Conservation (phyloP, 148 eudicot species). For the Agrostemma githago region DNA sequence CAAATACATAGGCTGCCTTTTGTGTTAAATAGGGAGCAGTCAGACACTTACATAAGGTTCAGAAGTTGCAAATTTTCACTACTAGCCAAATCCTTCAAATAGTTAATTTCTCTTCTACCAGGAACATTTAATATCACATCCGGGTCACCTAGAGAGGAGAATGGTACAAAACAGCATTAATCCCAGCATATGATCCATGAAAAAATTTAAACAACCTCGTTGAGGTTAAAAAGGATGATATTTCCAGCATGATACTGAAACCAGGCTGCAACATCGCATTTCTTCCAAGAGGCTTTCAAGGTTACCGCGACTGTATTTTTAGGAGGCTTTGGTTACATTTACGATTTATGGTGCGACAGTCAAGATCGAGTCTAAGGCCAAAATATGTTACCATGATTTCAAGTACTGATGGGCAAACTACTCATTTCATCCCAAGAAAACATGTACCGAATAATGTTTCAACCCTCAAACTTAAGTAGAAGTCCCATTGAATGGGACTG, state of each 20-base stretch:
- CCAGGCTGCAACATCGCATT: not conserved
- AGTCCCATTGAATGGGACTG: not conserved
- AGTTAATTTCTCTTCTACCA: slow-evolving; percentile 65
- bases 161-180: slow-evolving; percentile 1
- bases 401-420: not conserved
- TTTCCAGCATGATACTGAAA: not conserved
- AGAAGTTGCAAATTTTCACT: slow-evolving; percentile 75
- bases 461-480: not conserved
- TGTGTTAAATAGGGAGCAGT: not conserved
- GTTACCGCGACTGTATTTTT: not conserved
- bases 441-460: not conserved
- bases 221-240: not conserved
- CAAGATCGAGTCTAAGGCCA: not conserved
- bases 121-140: slow-evolving; percentile 70
- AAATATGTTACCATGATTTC: not conserved
- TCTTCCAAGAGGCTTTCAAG: not conserved
- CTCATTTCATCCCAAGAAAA: not conserved
- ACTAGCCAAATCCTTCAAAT: slow-evolving; percentile 59
- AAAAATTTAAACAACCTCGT: not conserved
- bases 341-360: not conserved
- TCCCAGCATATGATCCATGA: not conserved
- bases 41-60: slow-evolving; percentile 68
- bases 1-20: not conserved
- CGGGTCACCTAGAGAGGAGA: slow-evolving; percentile 56
- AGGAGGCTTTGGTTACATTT: not conserved